Percentiles rank a stretch among this genome's conserved stretches.
Conservation (phyloP, 495 filamentous ascomycete genomes). For the Xylona heveae region DNA sequence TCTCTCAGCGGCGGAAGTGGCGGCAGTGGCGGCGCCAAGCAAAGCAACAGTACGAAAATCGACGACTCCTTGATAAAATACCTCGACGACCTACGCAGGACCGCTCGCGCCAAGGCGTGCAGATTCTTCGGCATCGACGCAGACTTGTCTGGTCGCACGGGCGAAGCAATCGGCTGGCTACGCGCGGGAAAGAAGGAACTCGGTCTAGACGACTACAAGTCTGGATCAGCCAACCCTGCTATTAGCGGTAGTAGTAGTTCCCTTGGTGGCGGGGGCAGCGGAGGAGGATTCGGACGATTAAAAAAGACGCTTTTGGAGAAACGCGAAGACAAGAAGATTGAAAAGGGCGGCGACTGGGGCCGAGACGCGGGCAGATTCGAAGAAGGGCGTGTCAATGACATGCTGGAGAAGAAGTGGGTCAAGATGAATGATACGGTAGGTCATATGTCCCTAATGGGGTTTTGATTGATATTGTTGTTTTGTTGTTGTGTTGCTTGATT, state of each 20-base stretch:
- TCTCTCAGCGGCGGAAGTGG: constrained; percentile 13
- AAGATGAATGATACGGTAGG: constrained; percentile 83
- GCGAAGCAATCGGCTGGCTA: constrained; percentile 69
- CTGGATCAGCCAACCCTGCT: constrained; percentile 2
- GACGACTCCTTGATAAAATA: constrained; percentile 49
- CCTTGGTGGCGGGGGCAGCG: constrained; percentile 6
- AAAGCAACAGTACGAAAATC: constrained; percentile 18
- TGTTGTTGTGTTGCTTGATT: too few species aligned
- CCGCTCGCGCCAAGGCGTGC: constrained; percentile 61
- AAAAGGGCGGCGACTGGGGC: constrained; percentile 53
- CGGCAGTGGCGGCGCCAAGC: constrained; percentile 6
- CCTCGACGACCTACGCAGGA: constrained; percentile 45
- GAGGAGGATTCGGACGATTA: constrained; percentile 31
- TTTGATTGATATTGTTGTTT: too few species aligned
- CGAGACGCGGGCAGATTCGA: constrained; percentile 66
- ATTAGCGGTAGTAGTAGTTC: constrained; percentile 8
- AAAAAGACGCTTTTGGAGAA: constrained; percentile 50
- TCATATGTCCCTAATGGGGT: constrained; percentile 9
- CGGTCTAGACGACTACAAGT: constrained; percentile 30
- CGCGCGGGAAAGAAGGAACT: constrained; percentile 47
- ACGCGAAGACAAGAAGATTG: constrained; percentile 44
- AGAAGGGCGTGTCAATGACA: constrained; percentile 67
- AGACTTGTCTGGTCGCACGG: constrained; percentile 58
- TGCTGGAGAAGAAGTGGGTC: constrained; percentile 74
- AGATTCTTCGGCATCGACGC: constrained; percentile 82